Evolutionary conservation across 345 rosid species (phyloP).

Genomic region (Geranium rotundifolium): DNA sequence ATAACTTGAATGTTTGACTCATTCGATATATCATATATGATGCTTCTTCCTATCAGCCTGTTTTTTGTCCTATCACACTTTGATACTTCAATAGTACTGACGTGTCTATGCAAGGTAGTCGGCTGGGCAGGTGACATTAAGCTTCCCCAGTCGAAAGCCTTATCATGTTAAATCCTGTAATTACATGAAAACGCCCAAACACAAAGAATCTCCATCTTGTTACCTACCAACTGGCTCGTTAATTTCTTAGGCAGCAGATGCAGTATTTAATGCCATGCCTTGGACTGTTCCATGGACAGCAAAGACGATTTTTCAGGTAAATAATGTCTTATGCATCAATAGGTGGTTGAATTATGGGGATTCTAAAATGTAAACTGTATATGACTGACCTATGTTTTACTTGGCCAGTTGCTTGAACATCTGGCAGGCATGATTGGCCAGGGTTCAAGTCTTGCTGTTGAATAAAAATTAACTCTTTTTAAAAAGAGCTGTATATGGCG

Average conservation of each 20-base stretch:
- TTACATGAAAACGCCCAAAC: not conserved
- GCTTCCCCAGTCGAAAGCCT: not conserved
- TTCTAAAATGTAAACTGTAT: no score
- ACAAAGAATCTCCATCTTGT: not conserved
- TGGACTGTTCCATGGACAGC: conserved; percentile 48
- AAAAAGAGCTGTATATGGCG: no score
- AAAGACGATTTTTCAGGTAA: conserved; percentile 38
- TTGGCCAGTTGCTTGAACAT: no score
- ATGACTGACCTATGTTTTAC: no score
- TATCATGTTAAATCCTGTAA: not conserved
- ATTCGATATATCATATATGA: not conserved
- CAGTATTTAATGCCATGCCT: conserved; percentile 12
- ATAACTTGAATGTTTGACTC: not conserved
- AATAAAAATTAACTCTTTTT: no score
- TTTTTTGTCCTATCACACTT: not conserved
- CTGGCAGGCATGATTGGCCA: no score
- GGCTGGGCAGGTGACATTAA: not conserved
- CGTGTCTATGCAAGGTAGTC: no score
- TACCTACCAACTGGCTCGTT: no score
- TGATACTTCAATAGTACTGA: no score
- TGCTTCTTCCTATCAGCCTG: not conserved
- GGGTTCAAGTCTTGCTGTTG: no score
- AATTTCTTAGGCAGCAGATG: conserved; percentile 8
- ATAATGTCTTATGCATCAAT: not conserved
- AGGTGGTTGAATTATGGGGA: not conserved